phyloP scores from a whole-genome alignment of 441 rosid species.

The Melastoma candidum region DNA sequence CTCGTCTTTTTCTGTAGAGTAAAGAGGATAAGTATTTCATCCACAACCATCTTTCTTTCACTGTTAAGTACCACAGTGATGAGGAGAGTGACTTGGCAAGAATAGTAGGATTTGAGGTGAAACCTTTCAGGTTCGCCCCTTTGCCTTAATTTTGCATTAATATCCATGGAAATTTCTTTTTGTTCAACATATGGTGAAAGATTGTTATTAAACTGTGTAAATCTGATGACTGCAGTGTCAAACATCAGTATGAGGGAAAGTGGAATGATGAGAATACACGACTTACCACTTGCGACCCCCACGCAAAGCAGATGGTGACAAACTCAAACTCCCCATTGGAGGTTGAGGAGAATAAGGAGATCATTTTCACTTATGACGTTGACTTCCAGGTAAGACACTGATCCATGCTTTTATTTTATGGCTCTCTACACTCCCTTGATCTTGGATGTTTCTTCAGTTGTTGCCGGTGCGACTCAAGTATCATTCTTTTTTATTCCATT shows the following conservation, averaged over 20 bases:
- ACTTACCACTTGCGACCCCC: constrained; percentile 80
- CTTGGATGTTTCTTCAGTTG: constrained; percentile 4
- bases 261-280: constrained; percentile 63
- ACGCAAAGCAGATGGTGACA: constrained; percentile 63
- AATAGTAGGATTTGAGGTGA: constrained; percentile 91
- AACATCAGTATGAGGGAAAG: constrained; percentile 73
- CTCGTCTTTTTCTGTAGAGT: constrained; percentile 31
- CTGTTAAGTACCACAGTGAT: constrained; percentile 72
- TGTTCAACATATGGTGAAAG: not conserved
- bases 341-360: constrained; percentile 62
- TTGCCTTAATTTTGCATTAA: not conserved
- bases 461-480: not conserved
- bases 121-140: constrained; percentile 61
- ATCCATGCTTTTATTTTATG: not conserved
- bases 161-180: not conserved
- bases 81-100: constrained; percentile 43
- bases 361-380: constrained; percentile 87
- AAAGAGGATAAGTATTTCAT: constrained; percentile 77
- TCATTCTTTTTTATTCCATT: not conserved
- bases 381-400: constrained; percentile 50
- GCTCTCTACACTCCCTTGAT: not conserved
- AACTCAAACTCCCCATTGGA: constrained; percentile 80
- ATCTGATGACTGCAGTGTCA: constrained; percentile 43
- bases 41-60: constrained; percentile 73
- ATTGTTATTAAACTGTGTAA: not conserved